phyloP scores from a whole-genome alignment of 495 filamentous ascomycete species.

The Baudoinia panamericana region DNA sequence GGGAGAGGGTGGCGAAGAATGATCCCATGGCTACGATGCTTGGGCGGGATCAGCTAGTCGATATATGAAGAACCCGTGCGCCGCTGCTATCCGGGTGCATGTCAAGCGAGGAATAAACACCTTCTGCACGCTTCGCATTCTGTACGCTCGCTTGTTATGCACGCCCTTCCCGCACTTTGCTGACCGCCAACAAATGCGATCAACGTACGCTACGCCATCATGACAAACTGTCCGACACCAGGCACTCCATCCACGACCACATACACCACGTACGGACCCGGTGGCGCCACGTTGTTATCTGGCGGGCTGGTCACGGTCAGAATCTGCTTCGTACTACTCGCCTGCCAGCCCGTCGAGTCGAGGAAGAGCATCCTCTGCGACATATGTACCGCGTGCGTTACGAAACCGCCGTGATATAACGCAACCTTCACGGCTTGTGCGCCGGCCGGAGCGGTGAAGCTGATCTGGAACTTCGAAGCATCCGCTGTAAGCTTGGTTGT shows the following conservation, averaged over 20 bases:
- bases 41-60: slow-evolving; percentile 40
- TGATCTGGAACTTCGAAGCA: slow-evolving; percentile 33
- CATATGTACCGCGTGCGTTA: slow-evolving; percentile 52
- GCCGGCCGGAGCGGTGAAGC: slow-evolving; percentile 32
- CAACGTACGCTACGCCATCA: slow-evolving; percentile 22
- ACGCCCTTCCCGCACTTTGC: too few relatives aligned
- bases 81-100: too few relatives aligned
- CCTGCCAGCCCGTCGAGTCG: slow-evolving; percentile 37
- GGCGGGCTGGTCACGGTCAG: slow-evolving; percentile 42
- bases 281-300: slow-evolving; percentile 41
- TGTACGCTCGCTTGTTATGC: too few relatives aligned
- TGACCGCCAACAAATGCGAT: background rate
- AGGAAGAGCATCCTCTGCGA: slow-evolving; percentile 46
- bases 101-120: too few relatives aligned
- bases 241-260: slow-evolving; percentile 48
- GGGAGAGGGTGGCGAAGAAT: slow-evolving; percentile 51
- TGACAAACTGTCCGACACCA: slow-evolving; percentile 41
- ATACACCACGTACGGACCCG: slow-evolving; percentile 51
- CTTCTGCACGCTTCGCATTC: too few relatives aligned
- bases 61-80: too few relatives aligned
- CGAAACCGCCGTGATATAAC: slow-evolving; percentile 48
- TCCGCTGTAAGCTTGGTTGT: slow-evolving; percentile 32
- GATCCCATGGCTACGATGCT: slow-evolving; percentile 80
- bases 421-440: slow-evolving; percentile 33
- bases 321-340: slow-evolving; percentile 32